phyloP scores from a whole-genome alignment of 2,329 filamentous ascomycete genomes.

The Delphinella strobiligena region DNA sequence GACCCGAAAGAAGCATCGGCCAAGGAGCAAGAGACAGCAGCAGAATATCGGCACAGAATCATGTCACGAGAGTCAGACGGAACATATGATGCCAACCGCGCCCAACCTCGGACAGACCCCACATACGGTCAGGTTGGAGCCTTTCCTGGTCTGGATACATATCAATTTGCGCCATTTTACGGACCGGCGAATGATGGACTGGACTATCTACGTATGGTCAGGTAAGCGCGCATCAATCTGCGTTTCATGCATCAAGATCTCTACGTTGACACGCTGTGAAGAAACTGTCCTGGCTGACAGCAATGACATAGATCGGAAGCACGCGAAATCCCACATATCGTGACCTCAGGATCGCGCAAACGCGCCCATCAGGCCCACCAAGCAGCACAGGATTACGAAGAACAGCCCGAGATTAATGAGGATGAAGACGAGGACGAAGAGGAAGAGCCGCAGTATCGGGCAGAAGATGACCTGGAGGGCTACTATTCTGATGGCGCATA shows the following conservation, averaged over 20 bases:
- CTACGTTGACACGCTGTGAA: conserved; percentile 15
- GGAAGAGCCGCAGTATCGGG: no score
- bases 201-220: conserved; percentile 58
- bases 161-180: conserved; percentile 52
- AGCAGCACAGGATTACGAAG: not conserved
- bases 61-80: conserved; percentile 2
- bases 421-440: conserved; percentile 22
- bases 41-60: conserved; percentile 3
- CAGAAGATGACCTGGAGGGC: conserved; percentile 46
- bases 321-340: conserved; percentile 57
- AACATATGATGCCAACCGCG: not conserved
- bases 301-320: conserved; percentile 57
- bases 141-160: conserved; percentile 50
- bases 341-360: conserved; percentile 42
- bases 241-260: conserved; percentile 11
- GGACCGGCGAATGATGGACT: conserved; percentile 53
- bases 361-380: not conserved
- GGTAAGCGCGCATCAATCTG: conserved; percentile 48
- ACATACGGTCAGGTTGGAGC: conserved; percentile 62
- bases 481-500: conserved; percentile 73
- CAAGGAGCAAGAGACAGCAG: not conserved
- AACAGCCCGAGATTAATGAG: conserved; percentile 26
- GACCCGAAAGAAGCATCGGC: not conserved
- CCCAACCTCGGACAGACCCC: conserved; percentile 41
- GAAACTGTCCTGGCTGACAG: conserved; percentile 6